Conservation (phyloP, 805 yeast species). For the Saccharomyces mikatae region DNA sequence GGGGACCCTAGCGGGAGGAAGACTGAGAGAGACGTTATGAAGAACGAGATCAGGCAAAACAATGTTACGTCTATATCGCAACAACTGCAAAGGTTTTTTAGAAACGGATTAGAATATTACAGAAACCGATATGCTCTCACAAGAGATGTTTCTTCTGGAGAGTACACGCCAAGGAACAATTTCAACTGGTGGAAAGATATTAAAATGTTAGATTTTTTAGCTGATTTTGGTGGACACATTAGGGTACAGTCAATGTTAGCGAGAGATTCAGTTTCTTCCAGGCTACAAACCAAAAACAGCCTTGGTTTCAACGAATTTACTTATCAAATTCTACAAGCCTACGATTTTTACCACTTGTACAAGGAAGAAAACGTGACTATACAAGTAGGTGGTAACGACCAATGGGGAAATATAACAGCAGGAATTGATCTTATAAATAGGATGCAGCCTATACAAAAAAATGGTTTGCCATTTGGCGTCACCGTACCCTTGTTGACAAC, state of each 20-base stretch:
- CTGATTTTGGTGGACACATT: constrained; percentile 66
- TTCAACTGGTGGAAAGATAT: constrained; percentile 80
- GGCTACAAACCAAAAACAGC: constrained; percentile 64
- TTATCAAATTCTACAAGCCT: constrained; percentile 88
- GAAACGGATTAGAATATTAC: constrained; percentile 57
- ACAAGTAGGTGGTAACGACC: constrained; percentile 95
- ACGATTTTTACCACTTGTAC: constrained; percentile 79
- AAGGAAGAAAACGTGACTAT: constrained; percentile 49
- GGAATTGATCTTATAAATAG: constrained; percentile 82
- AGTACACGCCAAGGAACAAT: constrained; percentile 49
- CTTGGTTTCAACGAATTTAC: constrained; percentile 91
- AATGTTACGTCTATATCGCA: constrained; percentile 53
- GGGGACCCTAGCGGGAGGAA: constrained; percentile 95
- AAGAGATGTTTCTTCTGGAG: constrained; percentile 34
- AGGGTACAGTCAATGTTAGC: constrained; percentile 82
- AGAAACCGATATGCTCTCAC: constrained; percentile 31
- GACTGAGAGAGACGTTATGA: constrained; percentile 62
- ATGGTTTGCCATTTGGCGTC: constrained; percentile 48
- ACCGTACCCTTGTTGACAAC: constrained; percentile 89
- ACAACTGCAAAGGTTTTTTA: constrained; percentile 58
- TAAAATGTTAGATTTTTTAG: constrained; percentile 68
- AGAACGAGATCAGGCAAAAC: constrained; percentile 38
- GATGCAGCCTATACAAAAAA: constrained; percentile 26
- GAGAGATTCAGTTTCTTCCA: constrained; percentile 74
- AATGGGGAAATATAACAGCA: constrained; percentile 96